phyloP scores from a whole-genome alignment of 129 eudicot species.

The Oenanthe sinensis region DNA sequence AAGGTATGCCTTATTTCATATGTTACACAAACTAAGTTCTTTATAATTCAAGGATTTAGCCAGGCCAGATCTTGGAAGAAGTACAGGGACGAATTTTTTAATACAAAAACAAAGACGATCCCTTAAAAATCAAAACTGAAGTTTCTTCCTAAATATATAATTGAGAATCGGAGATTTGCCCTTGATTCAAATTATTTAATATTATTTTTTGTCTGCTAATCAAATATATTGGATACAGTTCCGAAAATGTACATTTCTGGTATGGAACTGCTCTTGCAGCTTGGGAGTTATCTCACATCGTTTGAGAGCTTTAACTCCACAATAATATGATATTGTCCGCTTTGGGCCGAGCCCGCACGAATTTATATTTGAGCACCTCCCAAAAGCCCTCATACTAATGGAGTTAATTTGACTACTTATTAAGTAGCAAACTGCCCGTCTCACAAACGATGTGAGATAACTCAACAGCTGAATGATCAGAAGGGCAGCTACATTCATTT shows the following conservation, averaged over 20 bases:
- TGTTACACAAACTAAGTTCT: background rate
- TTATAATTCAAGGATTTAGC: background rate
- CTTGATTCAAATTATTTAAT: too few species aligned
- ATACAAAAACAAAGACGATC: background rate
- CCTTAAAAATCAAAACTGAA: background rate
- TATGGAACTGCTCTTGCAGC: background rate
- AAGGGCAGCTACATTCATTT: background rate
- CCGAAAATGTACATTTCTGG: background rate
- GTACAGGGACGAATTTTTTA: background rate
- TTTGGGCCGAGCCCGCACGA: too few species aligned
- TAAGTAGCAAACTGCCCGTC: too few species aligned
- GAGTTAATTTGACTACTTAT: too few species aligned
- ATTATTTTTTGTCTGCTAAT: background rate
- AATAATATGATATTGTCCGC: too few species aligned
- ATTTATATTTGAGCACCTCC: too few species aligned
- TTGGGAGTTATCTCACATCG: too few species aligned
- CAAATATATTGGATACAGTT: background rate
- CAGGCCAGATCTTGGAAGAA: background rate
- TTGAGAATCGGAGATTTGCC: too few species aligned
- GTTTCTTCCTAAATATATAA: too few species aligned
- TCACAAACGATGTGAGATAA: too few species aligned
- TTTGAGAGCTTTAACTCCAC: too few species aligned
- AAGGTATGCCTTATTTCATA: constrained; percentile 32
- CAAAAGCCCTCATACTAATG: too few species aligned
- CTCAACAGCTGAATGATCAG: background rate